Conservation (phyloP, 208 protist genomes). For the Borovskyia barvae region DNA sequence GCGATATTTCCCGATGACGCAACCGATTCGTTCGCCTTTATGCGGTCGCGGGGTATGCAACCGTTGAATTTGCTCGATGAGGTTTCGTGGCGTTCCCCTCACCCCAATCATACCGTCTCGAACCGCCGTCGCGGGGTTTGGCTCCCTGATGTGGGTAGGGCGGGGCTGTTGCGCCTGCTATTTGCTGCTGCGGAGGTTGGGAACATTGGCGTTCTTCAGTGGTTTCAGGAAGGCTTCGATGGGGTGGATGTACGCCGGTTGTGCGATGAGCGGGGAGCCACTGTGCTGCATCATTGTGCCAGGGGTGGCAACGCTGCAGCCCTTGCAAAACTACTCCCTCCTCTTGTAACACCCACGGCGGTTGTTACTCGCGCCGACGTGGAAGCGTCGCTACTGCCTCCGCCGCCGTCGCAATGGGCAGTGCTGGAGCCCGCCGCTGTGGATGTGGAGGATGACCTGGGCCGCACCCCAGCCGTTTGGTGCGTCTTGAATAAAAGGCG, state of each 20-base stretch:
- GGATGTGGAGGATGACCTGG: conserved; percentile 46
- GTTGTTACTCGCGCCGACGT: not conserved
- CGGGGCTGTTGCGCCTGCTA: conserved; percentile 15
- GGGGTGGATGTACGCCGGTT: conserved; percentile 21
- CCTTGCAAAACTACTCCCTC: conserved; percentile 30
- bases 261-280: conserved; percentile 28
- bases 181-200: conserved; percentile 48
- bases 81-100: not conserved
- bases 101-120: not conserved
- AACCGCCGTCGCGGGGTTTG: not conserved
- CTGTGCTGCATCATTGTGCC: conserved; percentile 58
- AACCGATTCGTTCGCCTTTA: conserved; percentile 34
- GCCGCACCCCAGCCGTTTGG: conserved; percentile 53
- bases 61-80: not conserved
- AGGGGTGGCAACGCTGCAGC: conserved; percentile 22
- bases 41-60: conserved; percentile 11
- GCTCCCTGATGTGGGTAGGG: conserved; percentile 1
- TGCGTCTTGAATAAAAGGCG: conserved; percentile 29
- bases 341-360: not conserved
- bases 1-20: conserved; percentile 21
- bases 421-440: conserved; percentile 8
- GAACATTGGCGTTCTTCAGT: conserved; percentile 27
- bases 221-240: conserved; percentile 25
- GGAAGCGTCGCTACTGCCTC: not conserved
- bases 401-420: not conserved